Evolutionary conservation across 495 filamentous ascomycete species (phyloP), one percentile per base, ranked within the genome.

Genomic region (Achaetomiella virescens): DNA sequence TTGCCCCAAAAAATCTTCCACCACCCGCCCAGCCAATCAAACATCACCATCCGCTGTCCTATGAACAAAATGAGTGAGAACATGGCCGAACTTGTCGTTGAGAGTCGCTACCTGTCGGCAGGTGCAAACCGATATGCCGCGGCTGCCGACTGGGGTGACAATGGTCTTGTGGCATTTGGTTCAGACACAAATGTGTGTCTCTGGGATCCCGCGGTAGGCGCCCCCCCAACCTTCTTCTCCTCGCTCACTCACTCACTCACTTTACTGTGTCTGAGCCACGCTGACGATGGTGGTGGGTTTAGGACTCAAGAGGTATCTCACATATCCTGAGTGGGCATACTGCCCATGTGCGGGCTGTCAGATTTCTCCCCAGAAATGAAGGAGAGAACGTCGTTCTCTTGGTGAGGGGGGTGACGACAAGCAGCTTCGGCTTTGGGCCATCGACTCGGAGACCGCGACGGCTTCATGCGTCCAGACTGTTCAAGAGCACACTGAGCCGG

Each of bases 101-200:
- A 64, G 18, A 63, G 73, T 51, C 77, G 82, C 14, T 95, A 89
- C 61, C 83, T 95, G 29, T 87, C 90, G 27, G 84, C 85, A 53
- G 93, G 93, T 52, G 91, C 89, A 36, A 97, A 97, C 72, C 78
- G 92, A 57, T 89, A 97, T 60, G 86, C 93, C 24, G 84, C 84
- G 15, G 89, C 88, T 12, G 90, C 93, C 14, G 93, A 97, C 72
- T 98, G 93, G 93, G 82, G 90, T 65, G 64, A 75, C 7, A 72
- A 82, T 35, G 84, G 86, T 12, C 70, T 91, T 51, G 78, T 97
- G 36, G 95, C 92, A 42, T 98, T 88, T 72, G 93, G 93, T 36
- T 87, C 91, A 25, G 89, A 90, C 72, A 82, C 82, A 55, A 93
- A 92, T 72, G 77, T 97, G 55, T 93, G 91, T 29, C 65, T 97